Evolutionary conservation across 139 green algal species (phyloP).

Genomic region (Chlamydomonas sphaeroides): DNA sequence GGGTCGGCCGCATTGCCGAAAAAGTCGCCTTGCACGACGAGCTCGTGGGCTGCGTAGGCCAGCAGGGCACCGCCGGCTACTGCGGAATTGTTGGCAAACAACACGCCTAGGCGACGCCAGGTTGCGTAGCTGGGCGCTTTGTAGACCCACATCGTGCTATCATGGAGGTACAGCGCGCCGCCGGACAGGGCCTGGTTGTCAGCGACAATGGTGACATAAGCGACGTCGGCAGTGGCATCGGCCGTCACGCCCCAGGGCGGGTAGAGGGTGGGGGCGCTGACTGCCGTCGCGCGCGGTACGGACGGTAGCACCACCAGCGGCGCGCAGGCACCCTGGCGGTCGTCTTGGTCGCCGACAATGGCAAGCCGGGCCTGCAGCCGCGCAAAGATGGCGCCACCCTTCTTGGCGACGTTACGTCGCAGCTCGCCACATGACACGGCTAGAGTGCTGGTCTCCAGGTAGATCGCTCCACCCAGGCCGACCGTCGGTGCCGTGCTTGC

Average conservation of each 20-base stretch:
- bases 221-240: neutral
- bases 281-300: neutral
- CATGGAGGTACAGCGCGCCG: neutral
- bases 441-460: neutral
- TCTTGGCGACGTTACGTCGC: neutral
- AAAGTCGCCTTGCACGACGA: neutral
- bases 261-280: neutral
- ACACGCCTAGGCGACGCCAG: neutral
- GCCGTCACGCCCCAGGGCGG: neutral
- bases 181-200: neutral
- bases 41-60: neutral
- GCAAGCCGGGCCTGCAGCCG: neutral
- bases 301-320: neutral
- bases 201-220: neutral
- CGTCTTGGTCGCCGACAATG: neutral
- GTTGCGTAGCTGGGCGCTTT: neutral
- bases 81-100: conserved; percentile 12
- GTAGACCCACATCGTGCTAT: neutral
- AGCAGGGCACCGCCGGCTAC: neutral
- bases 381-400: neutral
- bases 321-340: too few species aligned
- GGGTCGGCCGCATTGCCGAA: neutral
- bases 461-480: neutral
- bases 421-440: neutral
- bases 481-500: too few species aligned